Base-by-base conservation (phyloP, 2,329 filamentous ascomycete genomes). In the Penicillium sp. region DNA sequence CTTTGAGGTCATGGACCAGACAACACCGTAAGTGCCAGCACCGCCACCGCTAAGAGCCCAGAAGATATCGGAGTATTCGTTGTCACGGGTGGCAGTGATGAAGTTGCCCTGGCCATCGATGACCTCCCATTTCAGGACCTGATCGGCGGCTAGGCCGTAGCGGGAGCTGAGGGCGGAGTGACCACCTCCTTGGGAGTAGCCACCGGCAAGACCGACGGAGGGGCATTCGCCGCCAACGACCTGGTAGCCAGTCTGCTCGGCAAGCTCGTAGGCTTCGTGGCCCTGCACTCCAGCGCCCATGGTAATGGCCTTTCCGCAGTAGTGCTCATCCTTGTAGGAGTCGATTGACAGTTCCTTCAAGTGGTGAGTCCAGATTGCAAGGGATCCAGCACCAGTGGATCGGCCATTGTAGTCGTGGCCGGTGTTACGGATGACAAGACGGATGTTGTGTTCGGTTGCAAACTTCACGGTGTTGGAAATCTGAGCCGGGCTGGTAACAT, bases 101-200 rank as follows among this genome's bases (percentile, higher is more conserved):
- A 63, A 43, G 19, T 61, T 59, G 8, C 62, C 62, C 4, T 46
- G 21, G 5, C 77, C 80, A 8, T 79, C 82, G n/a, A 88, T 76
- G 1, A 85, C 82, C 57, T 85, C 78, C 52, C 76, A 82, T 59
- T 81, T 76, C 2, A 88, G 74, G 0, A 81, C 78, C 49, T 88
- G 80, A 60, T 88, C 85, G 0, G 84, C 84, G 13, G 72, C 82
- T 0, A 89, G 75, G 6, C 86, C 86, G 48, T 81, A 83, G n/a
- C 68, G 73, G 2, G 80, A 81, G 33, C 75, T 76, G 1, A 88
- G 74, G 0, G 79, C 74, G 0, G 78, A 80, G 65, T 87, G 84
- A 0, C 86, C 86, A 15, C 84, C 86, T 5, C 84, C 84, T 66
- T 85, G 82, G 3, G 76, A 79, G 63, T 82, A 88, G 1, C 85